Evolutionary conservation across 176 grass and related monocot genomes (phyloP), one percentile per base, ranked within the genome.

Genomic region (Pontederia paniculata): DNA sequence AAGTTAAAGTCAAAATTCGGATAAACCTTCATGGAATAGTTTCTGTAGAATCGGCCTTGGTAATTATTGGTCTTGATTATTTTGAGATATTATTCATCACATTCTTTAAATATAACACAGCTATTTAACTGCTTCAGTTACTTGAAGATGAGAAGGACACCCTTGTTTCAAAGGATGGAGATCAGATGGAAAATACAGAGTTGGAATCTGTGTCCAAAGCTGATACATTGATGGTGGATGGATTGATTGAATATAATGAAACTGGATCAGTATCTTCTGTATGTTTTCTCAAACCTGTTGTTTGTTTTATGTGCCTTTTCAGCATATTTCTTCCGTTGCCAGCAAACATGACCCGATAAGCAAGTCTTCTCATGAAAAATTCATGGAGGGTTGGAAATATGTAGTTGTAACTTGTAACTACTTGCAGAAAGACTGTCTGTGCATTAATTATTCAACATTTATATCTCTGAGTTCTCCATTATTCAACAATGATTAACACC

Each of bases 11-110:
- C 60, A 89, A 62, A 74, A 25, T 90, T 52, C 68, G 77, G 18
- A 70, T 97, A 70, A 90, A 90, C 87, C 83, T 97, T 23, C 91
- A 97, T 84, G 91, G 86, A 54, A 71, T 90, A 61, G 69, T 97
- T 81, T 81, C 72, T 54, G 82, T 97, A 8, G 80, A 97, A 74
- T 90, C 82, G 46, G 86, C 85, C 76, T 45, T 62, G 56, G 91
- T 97, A 74, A 90, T 82, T 69, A 54, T 67, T 37, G 52, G 66
- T 10, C 50, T 72, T 9, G 21, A 54, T 69, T 14, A 48, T 75
- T 48, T 31, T 1, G 25, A 31, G 25, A 31, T 31, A 1, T 31
- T 31, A 31, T 31, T 55, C 21, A 31, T 21, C 19, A 13, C 44
- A 8, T 66, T 19, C 11, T 9, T 67, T 43, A 67, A 23, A 52